phyloP scores from a whole-genome alignment of 1,139 yeast species.

The Hansenula anomala region DNA sequence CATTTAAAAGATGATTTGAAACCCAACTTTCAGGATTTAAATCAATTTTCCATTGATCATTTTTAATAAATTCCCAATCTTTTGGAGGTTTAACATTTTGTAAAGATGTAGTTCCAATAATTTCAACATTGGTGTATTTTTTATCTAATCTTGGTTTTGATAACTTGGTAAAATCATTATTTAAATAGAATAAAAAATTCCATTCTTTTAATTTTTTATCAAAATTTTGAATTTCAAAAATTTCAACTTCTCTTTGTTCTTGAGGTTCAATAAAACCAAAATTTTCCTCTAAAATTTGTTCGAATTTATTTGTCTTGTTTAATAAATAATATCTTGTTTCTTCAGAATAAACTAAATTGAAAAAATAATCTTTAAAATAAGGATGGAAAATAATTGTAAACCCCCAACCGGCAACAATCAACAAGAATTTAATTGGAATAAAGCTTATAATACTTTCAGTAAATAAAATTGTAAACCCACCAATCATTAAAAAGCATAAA shows the following conservation, averaged over 20 bases:
- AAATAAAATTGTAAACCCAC: slow-evolving; percentile 31
- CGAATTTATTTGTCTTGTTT: slow-evolving; percentile 42
- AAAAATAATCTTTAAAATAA: slow-evolving; percentile 35
- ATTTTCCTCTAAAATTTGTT: slow-evolving; percentile 29
- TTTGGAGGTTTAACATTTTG: slow-evolving; percentile 47
- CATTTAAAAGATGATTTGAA: slow-evolving; percentile 39
- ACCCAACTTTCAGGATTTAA: slow-evolving; percentile 59
- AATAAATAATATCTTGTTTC: slow-evolving; percentile 52
- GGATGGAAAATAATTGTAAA: slow-evolving; percentile 52
- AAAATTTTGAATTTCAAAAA: slow-evolving; percentile 66
- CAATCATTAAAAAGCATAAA: slow-evolving; percentile 28
- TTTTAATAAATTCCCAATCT: slow-evolving; percentile 47
- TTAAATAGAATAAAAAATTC: slow-evolving; percentile 53
- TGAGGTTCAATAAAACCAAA: slow-evolving; percentile 29
- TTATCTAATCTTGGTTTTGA: slow-evolving; percentile 31
- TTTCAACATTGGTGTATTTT: slow-evolving; percentile 12
- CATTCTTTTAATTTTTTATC: slow-evolving; percentile 50
- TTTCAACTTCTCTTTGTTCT: slow-evolving; percentile 45
- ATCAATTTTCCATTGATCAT: slow-evolving; percentile 54
- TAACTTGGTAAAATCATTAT: slow-evolving; percentile 46
- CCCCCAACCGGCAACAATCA: slow-evolving; percentile 48
- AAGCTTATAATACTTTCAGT: slow-evolving; percentile 25
- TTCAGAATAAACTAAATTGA: slow-evolving; percentile 49
- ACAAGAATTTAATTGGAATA: slow-evolving; percentile 35
- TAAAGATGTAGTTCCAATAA: slow-evolving; percentile 27